A percentile compares a stretch with the other conserved stretches of the same genome.
Evolutionary conservation across 306 rosid species (phyloP).

Genomic region (Myrica gale): DNA sequence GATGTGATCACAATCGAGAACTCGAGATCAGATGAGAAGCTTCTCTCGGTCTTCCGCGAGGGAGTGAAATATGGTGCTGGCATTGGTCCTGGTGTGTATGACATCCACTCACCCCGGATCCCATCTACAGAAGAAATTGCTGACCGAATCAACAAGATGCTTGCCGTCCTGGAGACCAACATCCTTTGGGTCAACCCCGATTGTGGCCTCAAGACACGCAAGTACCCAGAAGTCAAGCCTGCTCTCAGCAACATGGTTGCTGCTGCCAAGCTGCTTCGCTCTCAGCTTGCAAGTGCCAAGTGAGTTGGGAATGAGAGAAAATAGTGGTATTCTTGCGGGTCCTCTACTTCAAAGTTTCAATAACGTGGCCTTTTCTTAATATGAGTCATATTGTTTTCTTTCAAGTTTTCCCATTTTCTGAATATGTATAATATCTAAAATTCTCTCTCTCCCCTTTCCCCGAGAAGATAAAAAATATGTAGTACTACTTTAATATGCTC

Average conservation of each 20-base stretch:
- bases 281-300: conserved; percentile 50
- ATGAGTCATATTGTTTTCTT: too few species aligned
- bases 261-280: conserved; percentile 78
- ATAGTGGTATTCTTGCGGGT: too few species aligned
- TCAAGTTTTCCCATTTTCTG: too few species aligned
- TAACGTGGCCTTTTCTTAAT: too few species aligned
- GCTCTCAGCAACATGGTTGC: conserved; percentile 76
- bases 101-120: conserved; percentile 90
- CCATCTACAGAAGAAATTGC: conserved; percentile 70
- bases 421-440: too few species aligned
- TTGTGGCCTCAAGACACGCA: conserved; percentile 88
- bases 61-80: conserved; percentile 85
- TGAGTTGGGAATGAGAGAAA: conserved; percentile 34
- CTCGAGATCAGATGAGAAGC: conserved; percentile 81
- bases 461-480: too few species aligned
- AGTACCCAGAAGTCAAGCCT: conserved; percentile 64
- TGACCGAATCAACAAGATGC: conserved; percentile 69
- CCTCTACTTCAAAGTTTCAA: too few species aligned
- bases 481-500: too few species aligned
- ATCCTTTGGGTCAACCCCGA: conserved; percentile 88
- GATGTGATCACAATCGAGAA: conserved; percentile 89
- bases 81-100: conserved; percentile 86
- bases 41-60: conserved; percentile 73
- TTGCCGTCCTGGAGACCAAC: conserved; percentile 75
- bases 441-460: too few species aligned